A percentile compares a stretch with the other conserved stretches of the same genome.
Evolutionary conservation across 768 basidiomycete genomes (phyloP).

Genomic region (Suillus spraguei): DNA sequence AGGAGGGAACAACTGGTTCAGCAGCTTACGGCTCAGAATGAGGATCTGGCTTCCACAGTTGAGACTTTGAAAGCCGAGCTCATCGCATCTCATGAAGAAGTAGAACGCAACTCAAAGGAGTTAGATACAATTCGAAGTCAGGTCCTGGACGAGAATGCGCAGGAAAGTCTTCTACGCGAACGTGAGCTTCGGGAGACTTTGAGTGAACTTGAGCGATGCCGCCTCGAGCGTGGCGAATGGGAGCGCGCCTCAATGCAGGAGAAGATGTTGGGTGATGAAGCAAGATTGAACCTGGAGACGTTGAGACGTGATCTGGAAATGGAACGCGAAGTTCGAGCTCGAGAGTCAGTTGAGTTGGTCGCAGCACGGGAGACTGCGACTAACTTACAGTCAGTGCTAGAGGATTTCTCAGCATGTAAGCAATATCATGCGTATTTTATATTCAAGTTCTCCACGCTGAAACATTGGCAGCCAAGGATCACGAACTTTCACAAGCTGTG

Average conservation of each 20-base stretch:
- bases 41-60: conserved; percentile 69
- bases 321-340: conserved; percentile 59
- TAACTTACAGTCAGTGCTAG: conserved; percentile 90
- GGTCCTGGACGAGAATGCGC: conserved; percentile 66
- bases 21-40: conserved; percentile 75
- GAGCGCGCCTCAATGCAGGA: conserved; percentile 64
- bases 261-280: conserved; percentile 71
- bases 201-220: conserved; percentile 84
- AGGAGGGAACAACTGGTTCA: conserved; percentile 84
- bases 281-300: conserved; percentile 54
- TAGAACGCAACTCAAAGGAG: conserved; percentile 68
- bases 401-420: conserved; percentile 93
- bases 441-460: conserved; percentile 2
- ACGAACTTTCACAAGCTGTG: conserved; percentile 84
- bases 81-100: conserved; percentile 72
- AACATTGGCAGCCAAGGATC: conserved; percentile 72
- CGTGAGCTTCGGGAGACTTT: conserved; percentile 80
- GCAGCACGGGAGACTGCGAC: conserved; percentile 70
- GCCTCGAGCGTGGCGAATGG: conserved; percentile 81
- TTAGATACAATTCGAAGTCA: conserved; percentile 67
- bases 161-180: conserved; percentile 72
- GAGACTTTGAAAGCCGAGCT: conserved; percentile 84
- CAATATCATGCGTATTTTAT: conserved; percentile 14
- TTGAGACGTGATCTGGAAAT: conserved; percentile 68
- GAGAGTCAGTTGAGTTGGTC: conserved; percentile 59